These are phyloP conservation scores for Kodamaea kaohsiungensis DNA, from an alignment of 805 yeast species.

Conservation along the genomic window DNA sequence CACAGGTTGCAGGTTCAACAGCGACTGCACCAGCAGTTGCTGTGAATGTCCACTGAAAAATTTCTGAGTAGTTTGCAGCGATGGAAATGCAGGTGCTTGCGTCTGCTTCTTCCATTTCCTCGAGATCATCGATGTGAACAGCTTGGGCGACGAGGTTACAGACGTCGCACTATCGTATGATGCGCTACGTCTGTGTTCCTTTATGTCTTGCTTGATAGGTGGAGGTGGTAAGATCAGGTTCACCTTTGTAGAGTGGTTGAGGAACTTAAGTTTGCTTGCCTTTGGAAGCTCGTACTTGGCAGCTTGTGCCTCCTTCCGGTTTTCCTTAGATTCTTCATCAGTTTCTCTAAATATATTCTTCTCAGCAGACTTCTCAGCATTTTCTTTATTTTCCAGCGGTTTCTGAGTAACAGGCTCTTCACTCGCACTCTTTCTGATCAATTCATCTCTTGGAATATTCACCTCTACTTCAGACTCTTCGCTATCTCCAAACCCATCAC, in stretches of 20 bases:
- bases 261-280: slow-evolving; percentile 3
- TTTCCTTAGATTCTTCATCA: background rate
- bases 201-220: slow-evolving; percentile 11
- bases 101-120: slow-evolving; percentile 24
- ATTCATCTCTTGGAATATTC: background rate
- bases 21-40: slow-evolving; percentile 5
- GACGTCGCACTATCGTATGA: slow-evolving; percentile 27
- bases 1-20: slow-evolving; percentile 3
- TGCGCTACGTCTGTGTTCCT: slow-evolving; percentile 28
- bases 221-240: slow-evolving; percentile 17
- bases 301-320: background rate
- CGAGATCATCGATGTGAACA: slow-evolving; percentile 32
- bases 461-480: slow-evolving; percentile 15
- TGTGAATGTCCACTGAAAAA: slow-evolving; percentile 1
- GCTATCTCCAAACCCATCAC: slow-evolving; percentile 38
- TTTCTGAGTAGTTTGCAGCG: slow-evolving; percentile 1
- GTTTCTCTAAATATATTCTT: slow-evolving; percentile 6
- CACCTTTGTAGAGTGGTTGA: slow-evolving; percentile 7
- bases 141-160: slow-evolving; percentile 31
- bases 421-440: slow-evolving; percentile 3
- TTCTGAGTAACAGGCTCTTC: background rate
- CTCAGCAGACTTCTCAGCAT: background rate
- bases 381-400: background rate
- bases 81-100: background rate
- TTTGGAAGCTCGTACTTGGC: slow-evolving; percentile 1